Base-by-base conservation (phyloP, 2,329 filamentous ascomycete species). In the Ceratocystis papillata region DNA sequence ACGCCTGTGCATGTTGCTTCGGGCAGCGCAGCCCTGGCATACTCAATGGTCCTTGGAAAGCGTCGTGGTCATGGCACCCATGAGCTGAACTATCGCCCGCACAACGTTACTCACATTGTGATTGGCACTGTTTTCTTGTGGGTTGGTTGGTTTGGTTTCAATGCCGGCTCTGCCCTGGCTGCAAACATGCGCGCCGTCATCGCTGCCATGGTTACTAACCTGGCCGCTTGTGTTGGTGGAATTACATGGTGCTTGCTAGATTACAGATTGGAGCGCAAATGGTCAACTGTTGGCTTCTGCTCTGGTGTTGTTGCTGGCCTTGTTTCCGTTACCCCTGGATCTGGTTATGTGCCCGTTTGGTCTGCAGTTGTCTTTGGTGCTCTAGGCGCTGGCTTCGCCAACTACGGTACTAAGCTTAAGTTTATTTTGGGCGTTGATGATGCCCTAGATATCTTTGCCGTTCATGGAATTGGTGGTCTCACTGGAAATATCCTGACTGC, bases 141-240 rank as follows among this genome's bases (percentile, higher is more conserved):
- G 90, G 88, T 96, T 17, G 91, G 91, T 65, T 96, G 90, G 91
- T 95, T 96, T 72, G 91, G 91, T 61, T 96, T 96, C 84, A 96
- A 96, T 72, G 90, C 89, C 62, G 90, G 90, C 69, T 91, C 87
- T 17, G 90, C 90, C 15, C 79, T 94, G 65, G 81, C 86, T 62
- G 90, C 90, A 63, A 95, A 94, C 75, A 76, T 96, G 73, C 87
- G 91, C 62, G 89, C 89, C 57, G 82, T 96, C 71, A 90, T 96
- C 86, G 91, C 91, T 57, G 88, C 88, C 10, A 81, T 93, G 1
- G 89, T 93, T 55, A 96, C 91, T 65, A 94, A 96, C 74, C 78
- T 96, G 37, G 87, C 90, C 28, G 91, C 90, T 45, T 90, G 87
- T 68, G 84, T 91, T 7, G 91, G 90, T 66, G 90, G 90, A 61